These are phyloP conservation scores for Pythium volutum DNA, from an alignment of 352 stramenopile species.

Conservation along the genomic window DNA sequence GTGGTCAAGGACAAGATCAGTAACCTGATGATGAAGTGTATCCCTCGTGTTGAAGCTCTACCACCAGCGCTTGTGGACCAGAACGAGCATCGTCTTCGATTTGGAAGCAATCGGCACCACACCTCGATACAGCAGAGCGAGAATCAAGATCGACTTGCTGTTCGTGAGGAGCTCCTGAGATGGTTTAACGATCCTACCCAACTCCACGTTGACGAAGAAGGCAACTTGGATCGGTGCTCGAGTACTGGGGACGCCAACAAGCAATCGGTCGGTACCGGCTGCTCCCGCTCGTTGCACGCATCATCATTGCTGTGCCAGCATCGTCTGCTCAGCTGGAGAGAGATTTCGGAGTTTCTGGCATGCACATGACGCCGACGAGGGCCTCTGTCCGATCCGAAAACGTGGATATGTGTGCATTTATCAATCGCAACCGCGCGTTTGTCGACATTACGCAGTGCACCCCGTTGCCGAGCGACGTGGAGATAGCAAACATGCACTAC, in stretches of 20 bases:
- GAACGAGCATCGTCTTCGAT: too few species aligned
- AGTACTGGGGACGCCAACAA: slow-evolving; percentile 5
- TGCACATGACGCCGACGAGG: background rate
- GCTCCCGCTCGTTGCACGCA: background rate
- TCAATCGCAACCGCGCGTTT: background rate
- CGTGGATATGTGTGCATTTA: background rate
- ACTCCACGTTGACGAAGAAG: background rate
- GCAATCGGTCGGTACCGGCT: background rate
- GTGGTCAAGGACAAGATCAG: too few species aligned
- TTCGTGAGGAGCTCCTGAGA: background rate
- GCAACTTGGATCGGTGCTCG: background rate
- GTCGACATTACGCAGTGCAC: background rate
- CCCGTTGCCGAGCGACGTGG: too few species aligned
- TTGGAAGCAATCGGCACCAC: too few species aligned
- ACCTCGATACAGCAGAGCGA: too few species aligned
- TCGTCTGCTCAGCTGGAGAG: background rate
- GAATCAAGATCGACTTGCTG: background rate
- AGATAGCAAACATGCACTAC: too few species aligned
- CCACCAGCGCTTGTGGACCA: too few species aligned
- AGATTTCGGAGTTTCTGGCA: background rate
- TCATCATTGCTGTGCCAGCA: slow-evolving; percentile 6
- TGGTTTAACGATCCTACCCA: background rate
- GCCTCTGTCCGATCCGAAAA: background rate
- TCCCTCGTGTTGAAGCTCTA: too few species aligned
- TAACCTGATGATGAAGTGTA: too few species aligned